Percentiles rank a stretch among this genome's conserved stretches.
These are phyloP conservation scores for Daedalea quercina DNA, from an alignment of 768 basidiomycete species.

Conservation along the genomic window DNA sequence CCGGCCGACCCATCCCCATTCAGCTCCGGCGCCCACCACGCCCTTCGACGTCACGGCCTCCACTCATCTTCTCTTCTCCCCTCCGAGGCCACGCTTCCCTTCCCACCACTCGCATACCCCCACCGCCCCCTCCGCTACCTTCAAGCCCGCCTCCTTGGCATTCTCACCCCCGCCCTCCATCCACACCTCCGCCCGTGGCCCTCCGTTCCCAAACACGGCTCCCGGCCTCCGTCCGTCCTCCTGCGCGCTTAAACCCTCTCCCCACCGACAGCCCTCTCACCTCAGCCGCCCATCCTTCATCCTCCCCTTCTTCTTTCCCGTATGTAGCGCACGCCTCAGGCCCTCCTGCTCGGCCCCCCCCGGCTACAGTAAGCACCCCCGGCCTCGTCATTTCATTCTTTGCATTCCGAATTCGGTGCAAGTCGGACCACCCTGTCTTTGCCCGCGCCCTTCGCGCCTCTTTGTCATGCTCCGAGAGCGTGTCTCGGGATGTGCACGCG, in stretches of 20 bases:
- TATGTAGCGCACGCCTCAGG: neutral
- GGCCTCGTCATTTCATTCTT: no score
- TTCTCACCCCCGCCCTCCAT: slow-evolving; percentile 9
- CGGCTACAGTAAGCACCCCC: no score
- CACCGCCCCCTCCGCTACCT: neutral
- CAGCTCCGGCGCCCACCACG: neutral
- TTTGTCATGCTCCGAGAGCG: no score
- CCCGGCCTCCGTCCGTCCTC: neutral
- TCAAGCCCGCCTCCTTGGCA: slow-evolving; percentile 11
- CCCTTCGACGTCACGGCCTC: neutral
- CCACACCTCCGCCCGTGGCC: neutral
- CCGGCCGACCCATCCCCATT: neutral
- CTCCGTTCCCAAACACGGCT: neutral
- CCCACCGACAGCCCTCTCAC: neutral
- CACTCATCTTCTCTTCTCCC: slow-evolving; percentile 9
- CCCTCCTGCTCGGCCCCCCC: no score
- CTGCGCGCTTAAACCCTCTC: neutral
- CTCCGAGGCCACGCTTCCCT: neutral
- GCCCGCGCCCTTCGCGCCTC: no score
- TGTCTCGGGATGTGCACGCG: no score
- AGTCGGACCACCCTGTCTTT: no score
- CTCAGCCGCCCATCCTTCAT: neutral
- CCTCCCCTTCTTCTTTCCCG: neutral
- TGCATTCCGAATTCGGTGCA: no score
- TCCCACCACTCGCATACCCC: neutral